Evolutionary conservation across 2,329 filamentous ascomycete genomes (phyloP), one percentile per base, ranked within the genome.

Genomic region (Trichoderma atroviride): DNA sequence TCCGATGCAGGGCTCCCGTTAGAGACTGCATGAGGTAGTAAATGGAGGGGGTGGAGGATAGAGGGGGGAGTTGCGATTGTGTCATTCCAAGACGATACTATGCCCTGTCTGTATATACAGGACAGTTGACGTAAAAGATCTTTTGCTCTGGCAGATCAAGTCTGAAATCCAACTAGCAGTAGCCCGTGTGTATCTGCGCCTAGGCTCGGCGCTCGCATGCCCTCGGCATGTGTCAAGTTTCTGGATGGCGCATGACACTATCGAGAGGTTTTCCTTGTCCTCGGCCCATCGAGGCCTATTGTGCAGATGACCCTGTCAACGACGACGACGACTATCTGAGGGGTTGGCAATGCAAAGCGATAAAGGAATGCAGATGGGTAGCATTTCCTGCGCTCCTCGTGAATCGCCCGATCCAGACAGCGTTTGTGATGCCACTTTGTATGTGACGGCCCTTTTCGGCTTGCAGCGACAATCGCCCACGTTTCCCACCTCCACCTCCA

Each of bases 1-100:
- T 68, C 65, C 65, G 57, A 35, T 68, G 65, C 65, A 68, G 57
- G 37, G 65, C 65, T 68, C 56, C 47, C 56, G 56, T 55, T 33
- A 35, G 29, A 40, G 43, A 40, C 50, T 53, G 65, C 65, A 61
- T 56, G 10, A 19, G 22, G 24, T 35, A 27, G n/a, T 22, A 52
- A 43, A 50, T 22, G 47, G n/a, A 50, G 33, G 33, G 47, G 59
- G 40, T 43, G 40, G 40, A 43, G 19, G 33, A 35, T 68, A 50
- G 47, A 43, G 57, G n/a, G 47, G 53, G 29, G 19, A 50, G 47
- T 24, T 22, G 24, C 55, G 40, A 40, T 40, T 52, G 55, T 19
- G 22, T 19, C 31, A 52, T 37, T n/a, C 29, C 55, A n/a, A n/a
- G 40, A 40, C 29, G 37, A 31, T 19, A n/a, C 27, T 22, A 50